Base-by-base conservation (phyloP, 352 stramenopile species). In the Globisporangium nagaii region DNA sequence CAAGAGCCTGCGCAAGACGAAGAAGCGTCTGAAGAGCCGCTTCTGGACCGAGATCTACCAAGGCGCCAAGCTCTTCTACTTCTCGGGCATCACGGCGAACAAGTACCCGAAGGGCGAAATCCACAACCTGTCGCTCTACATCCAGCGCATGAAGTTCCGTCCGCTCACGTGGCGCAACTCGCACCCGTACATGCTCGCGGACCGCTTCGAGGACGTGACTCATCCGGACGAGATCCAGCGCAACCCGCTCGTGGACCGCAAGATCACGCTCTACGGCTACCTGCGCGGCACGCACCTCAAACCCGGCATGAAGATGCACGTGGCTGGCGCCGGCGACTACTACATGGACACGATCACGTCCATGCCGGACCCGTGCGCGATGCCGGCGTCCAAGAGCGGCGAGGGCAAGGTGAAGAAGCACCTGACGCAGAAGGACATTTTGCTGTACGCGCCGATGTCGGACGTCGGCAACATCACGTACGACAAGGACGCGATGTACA, bases 31-130 rank as follows among this genome's bases (percentile, higher is more conserved):
- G 8, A 99, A 99, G 72, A 88, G 98, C 50, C 84, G 97, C 19
- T 99, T 99, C 73, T 99, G 97, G 97, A 99, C 96, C 3, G 98
- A 99, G 70, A 96, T 97, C 47, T 97, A 96, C 63, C 86, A 97
- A 53, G 90, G 90, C 30, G 90, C 90, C 20, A 97, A 97, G 65
- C 70, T 98, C n/a, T 98, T 98, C 66, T 97, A 98, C 71, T 98
- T 99, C 56, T 97, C 88, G 0, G 97, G 97, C 32, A 88, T 98
- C 49, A 88, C 98, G 0, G 98, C 98, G 65, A 98, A 98, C 58
- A 99, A 99, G 68, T 99, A 99, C 79, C 86, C 97, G 20, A 99
- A 99, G 68, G 96, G 97, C 58, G 98, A 99, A 79, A 96, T 99
- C 55, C 90, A 98, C 34, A 98, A 99, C 58, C 70, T 99, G 41